Evolutionary conservation across 805 yeast species (phyloP).

Genomic region (Saccharomycopsis sp.): DNA sequence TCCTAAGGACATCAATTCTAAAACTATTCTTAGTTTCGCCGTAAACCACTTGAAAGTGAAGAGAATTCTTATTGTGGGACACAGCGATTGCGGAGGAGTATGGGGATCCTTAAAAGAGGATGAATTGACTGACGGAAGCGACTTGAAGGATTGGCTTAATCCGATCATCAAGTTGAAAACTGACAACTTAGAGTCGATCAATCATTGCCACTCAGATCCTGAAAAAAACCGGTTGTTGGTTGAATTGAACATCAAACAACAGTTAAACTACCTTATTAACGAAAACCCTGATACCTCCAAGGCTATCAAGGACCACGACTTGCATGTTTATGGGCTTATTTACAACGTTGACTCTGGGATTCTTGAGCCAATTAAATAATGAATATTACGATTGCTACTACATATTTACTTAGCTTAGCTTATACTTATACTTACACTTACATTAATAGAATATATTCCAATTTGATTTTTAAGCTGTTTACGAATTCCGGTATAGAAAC

Average conservation of each 20-base stretch:
- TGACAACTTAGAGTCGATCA: slow-evolving; percentile 44
- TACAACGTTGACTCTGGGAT: slow-evolving; percentile 77
- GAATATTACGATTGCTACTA: too few species aligned
- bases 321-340: slow-evolving; percentile 75
- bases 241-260: slow-evolving; percentile 68
- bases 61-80: slow-evolving; percentile 85
- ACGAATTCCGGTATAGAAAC: too few species aligned
- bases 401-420: too few species aligned
- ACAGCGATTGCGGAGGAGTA: slow-evolving; percentile 91
- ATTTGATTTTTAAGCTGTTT: not conserved
- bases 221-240: slow-evolving; percentile 55
- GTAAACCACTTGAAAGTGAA: slow-evolving; percentile 74
- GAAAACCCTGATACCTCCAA: slow-evolving; percentile 46
- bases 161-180: slow-evolving; percentile 47
- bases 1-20: slow-evolving; percentile 59
- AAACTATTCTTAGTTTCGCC: slow-evolving; percentile 81
- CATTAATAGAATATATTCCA: not conserved
- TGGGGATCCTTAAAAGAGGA: slow-evolving; percentile 59
- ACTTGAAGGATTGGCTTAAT: slow-evolving; percentile 2
- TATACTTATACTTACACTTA: too few species aligned
- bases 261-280: slow-evolving; percentile 57
- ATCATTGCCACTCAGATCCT: slow-evolving; percentile 42
- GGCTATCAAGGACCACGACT: slow-evolving; percentile 53
- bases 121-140: not conserved
- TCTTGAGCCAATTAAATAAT: slow-evolving; percentile 28